Conservation (phyloP, 177 flowering plant genomes). For the Vitis hybrid region DNA sequence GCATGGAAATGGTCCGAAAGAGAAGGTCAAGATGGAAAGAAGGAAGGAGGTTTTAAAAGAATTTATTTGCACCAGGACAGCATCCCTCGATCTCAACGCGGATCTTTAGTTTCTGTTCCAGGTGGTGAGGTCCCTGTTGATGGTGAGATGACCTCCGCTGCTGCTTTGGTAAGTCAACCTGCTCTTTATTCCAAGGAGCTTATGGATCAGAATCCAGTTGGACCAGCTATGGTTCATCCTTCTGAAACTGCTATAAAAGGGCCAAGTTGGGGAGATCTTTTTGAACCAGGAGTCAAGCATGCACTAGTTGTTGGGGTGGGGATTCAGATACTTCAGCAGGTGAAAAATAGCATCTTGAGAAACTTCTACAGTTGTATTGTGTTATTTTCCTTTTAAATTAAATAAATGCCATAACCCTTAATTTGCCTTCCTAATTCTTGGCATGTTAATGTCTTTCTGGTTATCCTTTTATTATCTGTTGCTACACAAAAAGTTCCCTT, state of each 20-base stretch:
- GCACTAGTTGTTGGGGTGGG: constrained; percentile 81
- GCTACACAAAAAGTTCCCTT: too few species aligned
- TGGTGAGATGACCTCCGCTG: constrained; percentile 55
- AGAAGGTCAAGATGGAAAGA: constrained; percentile 69
- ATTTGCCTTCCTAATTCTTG: background rate
- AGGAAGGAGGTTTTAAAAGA: constrained; percentile 78
- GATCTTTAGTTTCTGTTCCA: constrained; percentile 65
- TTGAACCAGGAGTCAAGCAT: constrained; percentile 82
- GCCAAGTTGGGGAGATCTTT: constrained; percentile 62
- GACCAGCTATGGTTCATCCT: constrained; percentile 86
- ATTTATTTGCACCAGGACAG: constrained; percentile 82
- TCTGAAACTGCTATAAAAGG: constrained; percentile 51
- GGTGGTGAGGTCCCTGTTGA: constrained; percentile 47
- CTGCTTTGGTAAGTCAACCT: constrained; percentile 75
- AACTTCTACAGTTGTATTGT: background rate
- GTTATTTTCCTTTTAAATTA: background rate
- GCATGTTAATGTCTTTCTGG: background rate
- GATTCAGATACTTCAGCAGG: constrained; percentile 93
- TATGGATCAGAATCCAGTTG: constrained; percentile 55
- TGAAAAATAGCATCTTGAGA: constrained; percentile 11
- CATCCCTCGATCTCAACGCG: constrained; percentile 55
- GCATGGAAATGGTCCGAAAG: constrained; percentile 84
- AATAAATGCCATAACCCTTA: background rate
- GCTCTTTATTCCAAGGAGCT: constrained; percentile 69
- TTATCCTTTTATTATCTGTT: background rate